Base-by-base conservation (phyloP, 2,329 filamentous ascomycete species). In the Claviceps purpurea region DNA sequence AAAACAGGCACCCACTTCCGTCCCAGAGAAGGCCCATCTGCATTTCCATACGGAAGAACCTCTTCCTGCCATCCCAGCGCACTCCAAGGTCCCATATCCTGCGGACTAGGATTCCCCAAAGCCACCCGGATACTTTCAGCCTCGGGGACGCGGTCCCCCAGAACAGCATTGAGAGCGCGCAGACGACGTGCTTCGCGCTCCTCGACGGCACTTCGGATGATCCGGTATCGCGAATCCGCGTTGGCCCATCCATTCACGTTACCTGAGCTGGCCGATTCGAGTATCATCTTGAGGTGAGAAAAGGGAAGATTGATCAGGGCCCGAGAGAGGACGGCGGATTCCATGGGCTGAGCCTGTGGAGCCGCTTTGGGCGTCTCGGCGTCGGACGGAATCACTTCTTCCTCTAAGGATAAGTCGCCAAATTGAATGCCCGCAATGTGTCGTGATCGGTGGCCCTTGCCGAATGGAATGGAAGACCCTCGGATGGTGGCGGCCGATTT, bases 231-330 rank as follows among this genome's bases (percentile, higher is more conserved):
- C 26, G 72, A 64, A 52, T 73, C 68, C 1, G 68, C 66, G 41
- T 68, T 74, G 26, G 73, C 70, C 72, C 74, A 78, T 22, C 70
- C 75, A n/a, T 70, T 69, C 34, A 70, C 66, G 45, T 70, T 70
- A 43, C 76, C 77, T 8, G 82, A 72, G 26, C 72, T 72, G 6
- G 60, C 56, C 49, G 80, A 79, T 58, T 85, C 82, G 38, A 89
- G 71, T 1, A 87, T 67, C 54, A 75, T 73, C 64, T 85, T 82
- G 24, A 90, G 70, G 30, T 83, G 70, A 14, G 76, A 70, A 57
- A 85, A 86, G 0, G 86, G 86, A 5, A 89, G 68, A 42, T 86
- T 87, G 50, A 88, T 68, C 2, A 90, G 70, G 22, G 87, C 70
- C 30, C 77, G 81, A 0, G 86, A 89, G 5, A 89, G 68, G 0